Conservation (phyloP, 2,329 filamentous ascomycete species). For the Xylariaceae sp. region DNA sequence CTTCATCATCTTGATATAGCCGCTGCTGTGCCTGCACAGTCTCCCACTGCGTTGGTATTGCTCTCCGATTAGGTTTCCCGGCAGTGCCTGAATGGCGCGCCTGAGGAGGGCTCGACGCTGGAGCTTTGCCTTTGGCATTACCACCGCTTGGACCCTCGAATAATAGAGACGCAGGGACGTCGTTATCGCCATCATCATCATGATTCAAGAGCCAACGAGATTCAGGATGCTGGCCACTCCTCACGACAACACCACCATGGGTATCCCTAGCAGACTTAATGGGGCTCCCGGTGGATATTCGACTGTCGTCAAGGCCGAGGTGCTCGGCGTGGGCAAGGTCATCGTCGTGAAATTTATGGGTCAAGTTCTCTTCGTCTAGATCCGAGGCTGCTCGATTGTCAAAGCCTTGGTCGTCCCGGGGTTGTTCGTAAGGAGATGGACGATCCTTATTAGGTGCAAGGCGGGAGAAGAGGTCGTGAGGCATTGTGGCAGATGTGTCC, state of each 20-base stretch:
- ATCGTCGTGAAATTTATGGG: slow-evolving; percentile 46
- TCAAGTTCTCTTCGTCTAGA: slow-evolving; percentile 50
- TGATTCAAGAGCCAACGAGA: slow-evolving; percentile 28
- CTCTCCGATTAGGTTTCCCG: slow-evolving; percentile 41
- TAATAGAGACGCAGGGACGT: slow-evolving; percentile 59
- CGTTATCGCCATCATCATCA: slow-evolving; percentile 44
- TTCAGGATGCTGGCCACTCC: slow-evolving; percentile 17
- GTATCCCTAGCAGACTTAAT: slow-evolving; percentile 18
- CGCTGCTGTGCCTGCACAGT: slow-evolving; percentile 47
- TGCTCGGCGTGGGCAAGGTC: slow-evolving; percentile 42
- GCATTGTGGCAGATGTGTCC: slow-evolving; percentile 33
- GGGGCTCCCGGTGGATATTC: slow-evolving; percentile 38
- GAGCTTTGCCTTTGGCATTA: slow-evolving; percentile 24
- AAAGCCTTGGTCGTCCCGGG: slow-evolving; percentile 39
- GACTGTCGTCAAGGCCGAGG: slow-evolving; percentile 43
- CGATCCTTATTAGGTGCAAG: slow-evolving; percentile 35
- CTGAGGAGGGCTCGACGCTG: slow-evolving; percentile 23
- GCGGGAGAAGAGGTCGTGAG: slow-evolving; percentile 45
- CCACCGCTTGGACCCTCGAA: slow-evolving; percentile 44
- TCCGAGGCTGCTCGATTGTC: slow-evolving; percentile 41
- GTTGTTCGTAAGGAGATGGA: slow-evolving; percentile 47
- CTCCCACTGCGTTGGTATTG: slow-evolving; percentile 50
- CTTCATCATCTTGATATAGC: slow-evolving; percentile 40
- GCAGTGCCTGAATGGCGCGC: slow-evolving; percentile 33
- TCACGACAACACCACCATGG: slow-evolving; percentile 13